Evolutionary conservation across 768 basidiomycete genomes (phyloP).

Genomic region (Boletus pseudo-olivaceus): DNA sequence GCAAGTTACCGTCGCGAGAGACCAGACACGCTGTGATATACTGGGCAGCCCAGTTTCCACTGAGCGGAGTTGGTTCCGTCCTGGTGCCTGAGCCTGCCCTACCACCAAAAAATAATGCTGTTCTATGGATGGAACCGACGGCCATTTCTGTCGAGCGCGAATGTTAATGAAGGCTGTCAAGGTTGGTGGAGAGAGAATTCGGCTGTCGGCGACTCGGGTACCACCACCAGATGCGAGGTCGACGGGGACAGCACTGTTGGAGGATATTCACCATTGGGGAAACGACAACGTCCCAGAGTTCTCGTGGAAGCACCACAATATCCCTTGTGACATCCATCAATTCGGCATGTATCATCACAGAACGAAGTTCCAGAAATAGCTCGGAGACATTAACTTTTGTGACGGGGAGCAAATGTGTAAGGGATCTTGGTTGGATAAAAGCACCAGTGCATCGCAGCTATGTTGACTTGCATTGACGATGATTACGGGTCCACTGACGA

Average conservation of each 20-base stretch:
- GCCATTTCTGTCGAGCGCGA: neutral
- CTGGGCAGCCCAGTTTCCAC: neutral
- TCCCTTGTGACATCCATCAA: neutral
- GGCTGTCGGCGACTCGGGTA: neutral
- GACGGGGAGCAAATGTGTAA: neutral
- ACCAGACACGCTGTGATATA: neutral
- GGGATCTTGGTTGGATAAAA: neutral
- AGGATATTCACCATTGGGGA: neutral
- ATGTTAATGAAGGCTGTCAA: neutral
- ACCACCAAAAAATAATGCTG: neutral
- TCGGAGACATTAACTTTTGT: neutral
- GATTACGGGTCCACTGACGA: neutral
- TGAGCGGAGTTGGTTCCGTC: neutral
- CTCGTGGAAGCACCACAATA: neutral
- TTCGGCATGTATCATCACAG: neutral
- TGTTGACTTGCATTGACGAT: neutral
- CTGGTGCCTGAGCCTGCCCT: no score
- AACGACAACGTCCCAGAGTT: neutral
- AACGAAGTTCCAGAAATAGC: neutral
- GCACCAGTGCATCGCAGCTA: neutral
- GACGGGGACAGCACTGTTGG: neutral
- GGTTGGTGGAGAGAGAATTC: neutral
- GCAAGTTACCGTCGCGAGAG: neutral
- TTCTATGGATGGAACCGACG: neutral
- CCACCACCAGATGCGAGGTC: neutral